Base-by-base conservation (phyloP, 805 yeast species). In the Wickerhamiella slavikovae region DNA sequence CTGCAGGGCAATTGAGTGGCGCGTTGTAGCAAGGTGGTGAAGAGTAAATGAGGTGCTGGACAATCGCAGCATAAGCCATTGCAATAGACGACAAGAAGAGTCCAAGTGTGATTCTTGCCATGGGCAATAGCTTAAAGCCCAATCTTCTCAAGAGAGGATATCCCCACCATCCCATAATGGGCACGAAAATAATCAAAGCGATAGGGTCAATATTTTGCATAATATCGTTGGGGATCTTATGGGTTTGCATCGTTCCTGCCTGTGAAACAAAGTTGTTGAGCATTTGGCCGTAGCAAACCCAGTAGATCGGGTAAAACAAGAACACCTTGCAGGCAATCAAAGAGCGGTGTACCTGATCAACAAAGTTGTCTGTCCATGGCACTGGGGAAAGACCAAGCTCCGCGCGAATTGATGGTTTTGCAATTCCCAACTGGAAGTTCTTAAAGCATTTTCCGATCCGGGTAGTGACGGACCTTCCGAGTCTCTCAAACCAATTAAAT, bases 201-300 rank as follows among this genome's bases (percentile, higher is more conserved):
- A 77, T 55, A 17, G 89, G 75, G 51, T 77, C 74, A 41, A 77
- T 64, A 45, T 69, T 73, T 52, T 70, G 74, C 57, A 76, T 64
- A 42, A 76, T 59, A 58, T 76, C 91, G 47, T 77, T 77, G 39
- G 91, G 89, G 41, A 76, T 60, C 24, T 78, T 76, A 48, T 76
- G 80, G 31, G 65, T 57, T 42, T 72, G 67, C 78, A 75, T 71
- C 39, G 64, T 60, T 34, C 71, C 76, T 26, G 83, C 80, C 48
- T 72, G 80, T 24, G 78, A 64, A 35, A 73, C 64, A 43, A 76
- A 73, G 51, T 71, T 71, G 54, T 68, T 70, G 34, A 66, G 48
- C 75, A 76, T 74, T 55, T 72, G 79, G 29, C 69, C 68, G 50
- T 72, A 73, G 21, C 68, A 71, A 29, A 71, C 60, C 80, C 80